Conservation (phyloP, 352 stramenopile species). For the Globisporangium rhizosaccharum region DNA sequence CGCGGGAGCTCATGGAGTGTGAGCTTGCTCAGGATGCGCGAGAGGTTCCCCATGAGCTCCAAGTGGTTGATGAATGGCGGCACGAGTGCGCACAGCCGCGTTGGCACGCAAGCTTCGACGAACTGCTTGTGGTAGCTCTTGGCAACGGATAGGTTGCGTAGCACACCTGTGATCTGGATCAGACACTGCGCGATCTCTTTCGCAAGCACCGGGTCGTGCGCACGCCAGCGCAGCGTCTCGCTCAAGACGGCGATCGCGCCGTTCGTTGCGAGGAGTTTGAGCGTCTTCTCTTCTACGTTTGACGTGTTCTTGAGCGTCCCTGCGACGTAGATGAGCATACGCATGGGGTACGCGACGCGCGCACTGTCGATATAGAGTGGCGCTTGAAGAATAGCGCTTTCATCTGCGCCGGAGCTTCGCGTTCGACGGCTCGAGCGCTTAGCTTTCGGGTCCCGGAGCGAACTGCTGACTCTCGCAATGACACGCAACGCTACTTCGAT, state of each 20-base stretch:
- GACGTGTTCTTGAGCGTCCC: conserved; percentile 76
- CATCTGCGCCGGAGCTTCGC: background rate
- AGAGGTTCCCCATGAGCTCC: conserved; percentile 77
- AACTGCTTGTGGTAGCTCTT: conserved; percentile 73
- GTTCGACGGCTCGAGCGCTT: background rate
- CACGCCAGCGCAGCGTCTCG: conserved; percentile 41
- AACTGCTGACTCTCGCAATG: conserved; percentile 21
- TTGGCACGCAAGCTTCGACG: conserved; percentile 38
- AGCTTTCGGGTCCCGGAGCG: conserved; percentile 1
- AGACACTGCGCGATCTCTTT: conserved; percentile 72
- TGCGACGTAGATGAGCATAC: conserved; percentile 59
- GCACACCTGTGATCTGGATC: conserved; percentile 55
- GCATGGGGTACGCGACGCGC: conserved; percentile 18
- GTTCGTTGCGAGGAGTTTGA: conserved; percentile 56
- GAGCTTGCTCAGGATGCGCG: conserved; percentile 76
- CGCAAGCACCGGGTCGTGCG: conserved; percentile 6
- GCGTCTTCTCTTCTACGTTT: conserved; percentile 47
- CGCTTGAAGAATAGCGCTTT: background rate
- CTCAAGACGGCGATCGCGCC: conserved; percentile 53
- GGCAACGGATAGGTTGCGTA: conserved; percentile 60
- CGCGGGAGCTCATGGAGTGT: conserved; percentile 68
- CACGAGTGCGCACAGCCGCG: conserved; percentile 43
- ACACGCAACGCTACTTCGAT: conserved; percentile 50
- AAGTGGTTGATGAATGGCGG: conserved; percentile 40
- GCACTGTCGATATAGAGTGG: background rate